phyloP scores from a whole-genome alignment of 2,329 filamentous ascomycete species.

The Verticillium isaacii region DNA sequence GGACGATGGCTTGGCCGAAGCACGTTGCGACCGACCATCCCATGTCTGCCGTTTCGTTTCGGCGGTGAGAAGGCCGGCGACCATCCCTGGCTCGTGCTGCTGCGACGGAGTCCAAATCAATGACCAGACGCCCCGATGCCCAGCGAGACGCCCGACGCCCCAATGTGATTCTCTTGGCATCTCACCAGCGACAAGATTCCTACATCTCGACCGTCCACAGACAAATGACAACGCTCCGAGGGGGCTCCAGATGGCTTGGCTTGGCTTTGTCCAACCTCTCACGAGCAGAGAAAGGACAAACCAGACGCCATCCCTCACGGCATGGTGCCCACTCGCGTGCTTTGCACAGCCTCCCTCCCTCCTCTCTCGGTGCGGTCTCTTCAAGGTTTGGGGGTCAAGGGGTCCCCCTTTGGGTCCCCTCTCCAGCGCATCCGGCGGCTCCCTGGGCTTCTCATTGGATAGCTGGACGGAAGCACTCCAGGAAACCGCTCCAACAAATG shows the following conservation, averaged over 20 bases:
- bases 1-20: neutral
- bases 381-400: neutral
- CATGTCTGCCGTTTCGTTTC: neutral
- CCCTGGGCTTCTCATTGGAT: neutral
- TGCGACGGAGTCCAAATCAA: neutral
- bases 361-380: neutral
- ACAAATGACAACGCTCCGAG: neutral
- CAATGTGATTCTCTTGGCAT: neutral
- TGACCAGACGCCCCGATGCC: neutral
- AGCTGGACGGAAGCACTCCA: neutral
- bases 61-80: neutral
- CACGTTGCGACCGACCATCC: neutral
- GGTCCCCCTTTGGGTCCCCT: neutral
- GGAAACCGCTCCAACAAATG: neutral
- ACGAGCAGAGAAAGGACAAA: neutral
- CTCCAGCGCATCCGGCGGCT: neutral
- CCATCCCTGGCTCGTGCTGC: neutral
- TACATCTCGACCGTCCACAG: neutral
- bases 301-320: neutral
- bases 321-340: neutral
- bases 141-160: neutral
- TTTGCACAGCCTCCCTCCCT: neutral
- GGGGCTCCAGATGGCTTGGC: neutral
- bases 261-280: neutral
- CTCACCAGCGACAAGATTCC: neutral